Conservation (phyloP, 2,329 filamentous ascomycete genomes). For the Colletotrichum liriopes region DNA sequence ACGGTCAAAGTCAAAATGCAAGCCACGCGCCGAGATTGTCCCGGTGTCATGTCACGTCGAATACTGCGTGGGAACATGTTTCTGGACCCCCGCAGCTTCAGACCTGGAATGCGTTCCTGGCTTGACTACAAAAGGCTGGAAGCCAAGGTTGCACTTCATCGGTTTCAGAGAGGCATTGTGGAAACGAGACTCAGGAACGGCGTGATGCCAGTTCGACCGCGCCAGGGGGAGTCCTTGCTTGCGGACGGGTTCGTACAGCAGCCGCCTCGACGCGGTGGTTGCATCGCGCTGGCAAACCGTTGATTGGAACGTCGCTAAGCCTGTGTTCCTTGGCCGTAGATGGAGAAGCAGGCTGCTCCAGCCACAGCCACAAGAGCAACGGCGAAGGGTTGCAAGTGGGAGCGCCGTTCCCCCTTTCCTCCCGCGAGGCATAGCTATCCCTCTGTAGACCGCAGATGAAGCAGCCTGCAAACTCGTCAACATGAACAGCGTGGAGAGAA, state of each 20-base stretch:
- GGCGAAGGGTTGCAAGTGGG: constrained; percentile 8
- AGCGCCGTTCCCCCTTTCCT: neutral
- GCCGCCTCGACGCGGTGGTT: neutral
- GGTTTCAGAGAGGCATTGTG: constrained; percentile 24
- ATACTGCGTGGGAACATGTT: constrained; percentile 13
- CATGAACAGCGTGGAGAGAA: constrained; percentile 1
- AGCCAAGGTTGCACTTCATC: constrained; percentile 6
- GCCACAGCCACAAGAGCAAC: constrained; percentile 4
- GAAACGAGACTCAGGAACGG: constrained; percentile 20
- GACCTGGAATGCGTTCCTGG: neutral
- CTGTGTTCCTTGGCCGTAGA: no score
- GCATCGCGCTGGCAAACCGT: neutral
- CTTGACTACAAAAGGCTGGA: neutral
- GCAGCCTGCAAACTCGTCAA: neutral
- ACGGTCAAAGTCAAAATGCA: neutral
- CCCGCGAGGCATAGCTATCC: neutral
- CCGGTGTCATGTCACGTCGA: constrained; percentile 21
- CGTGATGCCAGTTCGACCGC: neutral
- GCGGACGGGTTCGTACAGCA: constrained; percentile 22
- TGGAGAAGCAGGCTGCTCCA: neutral
- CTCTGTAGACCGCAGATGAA: neutral
- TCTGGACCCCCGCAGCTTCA: constrained; percentile 11
- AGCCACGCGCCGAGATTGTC: constrained; percentile 3
- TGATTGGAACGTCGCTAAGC: neutral
- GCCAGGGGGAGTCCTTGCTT: constrained; percentile 14